These are phyloP conservation scores for Hypoxylon fuscum DNA, from an alignment of 495 filamentous ascomycete genomes.

Conservation along the genomic window DNA sequence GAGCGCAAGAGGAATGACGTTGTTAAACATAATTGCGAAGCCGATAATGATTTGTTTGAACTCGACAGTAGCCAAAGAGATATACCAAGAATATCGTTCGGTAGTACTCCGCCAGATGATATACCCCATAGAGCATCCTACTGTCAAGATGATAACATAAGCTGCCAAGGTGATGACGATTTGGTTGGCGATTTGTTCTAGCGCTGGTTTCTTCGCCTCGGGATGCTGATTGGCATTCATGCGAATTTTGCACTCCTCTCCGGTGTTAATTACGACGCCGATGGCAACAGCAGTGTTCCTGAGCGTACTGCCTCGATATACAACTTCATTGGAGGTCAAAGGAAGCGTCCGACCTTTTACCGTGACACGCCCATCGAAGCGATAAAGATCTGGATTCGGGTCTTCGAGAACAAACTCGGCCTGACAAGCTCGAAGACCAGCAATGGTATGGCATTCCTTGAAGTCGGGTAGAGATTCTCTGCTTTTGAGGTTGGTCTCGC, in stretches of 20 bases:
- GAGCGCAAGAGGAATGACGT: constrained; percentile 86
- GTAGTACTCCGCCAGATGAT: constrained; percentile 72
- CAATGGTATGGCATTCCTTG: constrained; percentile 65
- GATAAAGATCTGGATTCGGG: constrained; percentile 86
- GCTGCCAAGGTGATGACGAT: constrained; percentile 82
- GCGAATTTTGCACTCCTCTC: constrained; percentile 90
- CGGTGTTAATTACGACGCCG: constrained; percentile 86
- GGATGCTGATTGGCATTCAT: constrained; percentile 94
- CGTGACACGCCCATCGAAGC: constrained; percentile 80
- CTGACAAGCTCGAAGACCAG: constrained; percentile 58
- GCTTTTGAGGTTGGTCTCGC: constrained; percentile 91
- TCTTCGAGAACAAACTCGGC: constrained; percentile 78
- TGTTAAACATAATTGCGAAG: constrained; percentile 90
- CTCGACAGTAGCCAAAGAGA: constrained; percentile 70
- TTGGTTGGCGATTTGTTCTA: constrained; percentile 80
- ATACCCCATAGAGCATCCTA: constrained; percentile 81
- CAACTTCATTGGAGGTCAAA: constrained; percentile 79
- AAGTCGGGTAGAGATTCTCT: constrained; percentile 48
- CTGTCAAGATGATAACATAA: constrained; percentile 76
- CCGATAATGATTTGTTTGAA: constrained; percentile 86
- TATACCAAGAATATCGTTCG: constrained; percentile 77
- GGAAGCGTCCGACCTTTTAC: constrained; percentile 72
- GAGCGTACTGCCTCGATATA: constrained; percentile 85
- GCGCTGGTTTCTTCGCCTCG: constrained; percentile 80
- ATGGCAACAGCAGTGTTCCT: constrained; percentile 76